phyloP scores from a whole-genome alignment of 352 stramenopile species.

The Phytophthora sp. region DNA sequence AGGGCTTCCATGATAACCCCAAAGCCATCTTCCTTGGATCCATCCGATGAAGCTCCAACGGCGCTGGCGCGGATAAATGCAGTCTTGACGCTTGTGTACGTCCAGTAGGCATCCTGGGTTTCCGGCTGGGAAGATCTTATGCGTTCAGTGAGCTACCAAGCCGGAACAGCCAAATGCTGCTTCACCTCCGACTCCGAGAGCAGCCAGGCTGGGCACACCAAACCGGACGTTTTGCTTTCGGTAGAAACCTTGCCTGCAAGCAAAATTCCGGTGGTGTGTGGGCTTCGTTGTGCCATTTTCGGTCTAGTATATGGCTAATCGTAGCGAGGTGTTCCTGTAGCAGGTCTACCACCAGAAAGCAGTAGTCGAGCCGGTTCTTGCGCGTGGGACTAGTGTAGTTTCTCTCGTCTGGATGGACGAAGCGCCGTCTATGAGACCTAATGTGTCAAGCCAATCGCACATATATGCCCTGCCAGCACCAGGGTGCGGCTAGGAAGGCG shows the following conservation, averaged over 20 bases:
- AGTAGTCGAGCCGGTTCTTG: slow-evolving; percentile 23
- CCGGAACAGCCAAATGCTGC: not conserved
- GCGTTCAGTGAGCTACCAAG: not conserved
- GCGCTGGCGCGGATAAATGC: slow-evolving; percentile 18
- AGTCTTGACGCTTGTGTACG: slow-evolving; percentile 19
- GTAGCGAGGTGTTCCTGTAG: slow-evolving; percentile 14
- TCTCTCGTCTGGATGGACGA: slow-evolving; percentile 1
- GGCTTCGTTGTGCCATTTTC: slow-evolving; percentile 28
- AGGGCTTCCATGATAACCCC: slow-evolving; percentile 7
- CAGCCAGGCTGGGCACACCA: slow-evolving; percentile 19
- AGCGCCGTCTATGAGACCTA: slow-evolving; percentile 19
- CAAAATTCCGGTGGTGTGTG: slow-evolving; percentile 12
- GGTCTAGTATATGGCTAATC: slow-evolving; percentile 12
- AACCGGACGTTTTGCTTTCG: not conserved
- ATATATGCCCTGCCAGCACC: slow-evolving; percentile 4
- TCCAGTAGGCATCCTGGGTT: slow-evolving; percentile 25
- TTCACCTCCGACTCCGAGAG: not conserved
- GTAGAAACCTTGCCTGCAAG: slow-evolving; percentile 1
- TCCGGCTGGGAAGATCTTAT: slow-evolving; percentile 12
- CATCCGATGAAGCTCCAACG: slow-evolving; percentile 6
- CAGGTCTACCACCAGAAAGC: slow-evolving; percentile 20
- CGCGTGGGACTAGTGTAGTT: slow-evolving; percentile 15
- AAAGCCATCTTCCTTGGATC: not conserved
- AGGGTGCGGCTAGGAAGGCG: not conserved
- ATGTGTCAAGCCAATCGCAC: slow-evolving; percentile 11